phyloP scores from a whole-genome alignment of 2,329 filamentous ascomycete genomes.

The Aspergillus quadrilineatus region DNA sequence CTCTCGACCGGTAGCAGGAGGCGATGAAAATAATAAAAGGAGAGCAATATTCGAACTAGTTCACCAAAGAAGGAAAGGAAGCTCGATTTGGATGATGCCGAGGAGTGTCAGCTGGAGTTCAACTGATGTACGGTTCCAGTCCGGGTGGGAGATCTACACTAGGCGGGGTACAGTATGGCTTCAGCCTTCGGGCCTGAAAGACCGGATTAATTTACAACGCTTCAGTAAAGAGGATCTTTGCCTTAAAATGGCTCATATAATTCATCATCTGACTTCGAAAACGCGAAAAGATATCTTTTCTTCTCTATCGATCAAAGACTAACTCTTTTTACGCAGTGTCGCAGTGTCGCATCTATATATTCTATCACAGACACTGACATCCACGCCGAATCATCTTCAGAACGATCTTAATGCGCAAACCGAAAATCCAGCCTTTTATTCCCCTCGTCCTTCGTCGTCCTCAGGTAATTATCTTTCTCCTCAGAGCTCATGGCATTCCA shows the following conservation, averaged over 20 bases:
- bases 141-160: neutral
- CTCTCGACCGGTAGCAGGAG: neutral
- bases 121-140: neutral
- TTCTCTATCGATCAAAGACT: neutral
- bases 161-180: neutral
- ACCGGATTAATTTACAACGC: too few relatives aligned
- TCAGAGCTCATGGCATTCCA: constrained; percentile 49
- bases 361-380: neutral
- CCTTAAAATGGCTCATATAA: too few relatives aligned
- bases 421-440: constrained; percentile 51
- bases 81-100: neutral
- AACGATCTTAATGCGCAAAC: neutral
- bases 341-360: neutral
- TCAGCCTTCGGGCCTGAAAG: too few relatives aligned
- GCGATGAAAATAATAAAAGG: neutral
- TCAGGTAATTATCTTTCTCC: constrained; percentile 50
- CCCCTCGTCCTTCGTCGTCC: constrained; percentile 54
- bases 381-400: neutral
- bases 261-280: too few relatives aligned
- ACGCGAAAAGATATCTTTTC: too few relatives aligned
- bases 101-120: neutral
- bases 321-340: neutral
- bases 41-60: neutral
- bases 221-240: too few relatives aligned
- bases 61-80: neutral